Conservation (phyloP, 495 filamentous ascomycete species). For the Penicillium flavigenum region DNA sequence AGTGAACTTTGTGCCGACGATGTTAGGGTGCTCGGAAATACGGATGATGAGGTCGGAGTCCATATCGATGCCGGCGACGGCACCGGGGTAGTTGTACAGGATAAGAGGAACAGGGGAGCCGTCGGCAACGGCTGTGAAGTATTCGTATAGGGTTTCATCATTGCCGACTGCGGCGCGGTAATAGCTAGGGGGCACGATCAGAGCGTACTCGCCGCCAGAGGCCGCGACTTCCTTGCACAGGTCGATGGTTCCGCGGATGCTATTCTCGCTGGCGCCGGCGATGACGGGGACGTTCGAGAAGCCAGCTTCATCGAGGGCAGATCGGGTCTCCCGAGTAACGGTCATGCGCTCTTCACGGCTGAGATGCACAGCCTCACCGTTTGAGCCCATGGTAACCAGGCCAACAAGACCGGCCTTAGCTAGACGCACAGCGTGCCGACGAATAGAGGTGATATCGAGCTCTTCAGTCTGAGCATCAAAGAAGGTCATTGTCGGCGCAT, state of each 20-base stretch:
- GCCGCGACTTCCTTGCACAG: slow-evolving; percentile 65
- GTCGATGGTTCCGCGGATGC: slow-evolving; percentile 72
- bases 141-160: slow-evolving; percentile 73
- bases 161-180: slow-evolving; percentile 73
- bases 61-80: slow-evolving; percentile 89
- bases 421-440: slow-evolving; percentile 76
- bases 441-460: slow-evolving; percentile 75
- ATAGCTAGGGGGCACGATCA: slow-evolving; percentile 80
- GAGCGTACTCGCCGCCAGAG: slow-evolving; percentile 74
- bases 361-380: slow-evolving; percentile 85
- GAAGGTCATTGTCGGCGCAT: slow-evolving; percentile 89
- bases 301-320: slow-evolving; percentile 77
- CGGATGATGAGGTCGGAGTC: slow-evolving; percentile 83
- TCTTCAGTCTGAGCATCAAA: slow-evolving; percentile 81
- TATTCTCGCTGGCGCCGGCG: slow-evolving; percentile 75
- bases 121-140: slow-evolving; percentile 75
- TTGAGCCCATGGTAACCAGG: slow-evolving; percentile 85
- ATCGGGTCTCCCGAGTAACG: slow-evolving; percentile 78
- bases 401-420: slow-evolving; percentile 78
- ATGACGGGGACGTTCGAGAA: slow-evolving; percentile 77
- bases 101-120: slow-evolving; percentile 73
- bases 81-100: slow-evolving; percentile 89
- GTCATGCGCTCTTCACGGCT: slow-evolving; percentile 69
- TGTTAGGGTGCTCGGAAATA: slow-evolving; percentile 78
- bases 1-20: slow-evolving; percentile 87